phyloP scores from a whole-genome alignment of 1,284 basidiomycete species.

The Ceratobasidium theobromae region DNA sequence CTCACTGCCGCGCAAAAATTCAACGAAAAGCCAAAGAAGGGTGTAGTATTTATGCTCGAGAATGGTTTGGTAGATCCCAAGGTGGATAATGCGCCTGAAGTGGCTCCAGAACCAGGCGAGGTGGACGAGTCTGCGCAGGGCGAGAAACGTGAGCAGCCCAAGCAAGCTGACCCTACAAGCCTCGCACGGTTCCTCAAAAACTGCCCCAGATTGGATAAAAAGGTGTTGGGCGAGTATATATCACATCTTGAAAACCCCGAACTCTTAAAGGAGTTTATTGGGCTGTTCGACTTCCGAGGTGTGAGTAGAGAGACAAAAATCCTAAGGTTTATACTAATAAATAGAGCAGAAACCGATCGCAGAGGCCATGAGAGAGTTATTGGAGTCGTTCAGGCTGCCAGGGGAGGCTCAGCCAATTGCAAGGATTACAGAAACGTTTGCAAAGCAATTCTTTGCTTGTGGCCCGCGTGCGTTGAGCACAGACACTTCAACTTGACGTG shows the following conservation, averaged over 20 bases:
- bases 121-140: slow-evolving; percentile 44
- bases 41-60: slow-evolving; percentile 87
- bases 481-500: neutral
- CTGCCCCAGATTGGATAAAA: slow-evolving; percentile 88
- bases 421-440: slow-evolving; percentile 94
- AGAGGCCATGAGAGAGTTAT: slow-evolving; percentile 91
- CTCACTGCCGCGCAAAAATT: slow-evolving; percentile 85
- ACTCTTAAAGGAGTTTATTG: slow-evolving; percentile 84
- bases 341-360: slow-evolving; percentile 79
- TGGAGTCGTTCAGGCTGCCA: slow-evolving; percentile 93
- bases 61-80: slow-evolving; percentile 68
- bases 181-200: slow-evolving; percentile 85
- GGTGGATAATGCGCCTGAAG: slow-evolving; percentile 36
- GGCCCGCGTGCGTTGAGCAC: slow-evolving; percentile 62
- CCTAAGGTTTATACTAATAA: neutral
- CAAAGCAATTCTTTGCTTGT: slow-evolving; percentile 85
- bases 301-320: slow-evolving; percentile 52
- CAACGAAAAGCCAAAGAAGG: slow-evolving; percentile 94
- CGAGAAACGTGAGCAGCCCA: neutral
- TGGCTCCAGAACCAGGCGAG: slow-evolving; percentile 49
- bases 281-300: slow-evolving; percentile 85
- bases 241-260: slow-evolving; percentile 87
- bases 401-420: slow-evolving; percentile 95
- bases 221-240: slow-evolving; percentile 90
- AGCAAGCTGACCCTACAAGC: slow-evolving; percentile 55